phyloP scores from a whole-genome alignment of 208 protist genomes.

The Plasmodiophora brassicae region DNA sequence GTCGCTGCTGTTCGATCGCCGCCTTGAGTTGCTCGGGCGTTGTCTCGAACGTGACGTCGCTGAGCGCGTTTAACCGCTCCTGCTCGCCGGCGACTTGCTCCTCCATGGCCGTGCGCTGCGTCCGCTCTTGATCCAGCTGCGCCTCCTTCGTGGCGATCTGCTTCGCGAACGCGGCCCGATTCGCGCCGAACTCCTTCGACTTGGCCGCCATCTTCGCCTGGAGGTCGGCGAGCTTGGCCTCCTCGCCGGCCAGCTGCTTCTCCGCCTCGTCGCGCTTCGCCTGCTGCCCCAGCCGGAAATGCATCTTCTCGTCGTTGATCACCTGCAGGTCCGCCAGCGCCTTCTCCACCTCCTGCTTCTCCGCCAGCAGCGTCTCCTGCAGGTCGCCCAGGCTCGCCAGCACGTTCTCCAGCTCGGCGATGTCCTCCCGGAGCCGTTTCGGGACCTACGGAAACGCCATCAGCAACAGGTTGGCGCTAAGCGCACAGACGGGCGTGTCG shows the following conservation, averaged over 20 bases:
- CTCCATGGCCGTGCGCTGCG: neutral
- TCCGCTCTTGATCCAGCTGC: neutral
- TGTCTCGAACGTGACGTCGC: neutral
- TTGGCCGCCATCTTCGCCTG: neutral
- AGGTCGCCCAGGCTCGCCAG: neutral
- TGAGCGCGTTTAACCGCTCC: neutral
- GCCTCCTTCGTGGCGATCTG: neutral
- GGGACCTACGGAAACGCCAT: neutral
- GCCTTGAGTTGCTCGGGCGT: neutral
- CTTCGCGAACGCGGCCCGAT: neutral
- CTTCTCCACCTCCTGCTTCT: neutral
- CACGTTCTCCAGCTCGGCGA: neutral
- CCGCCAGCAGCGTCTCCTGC: neutral
- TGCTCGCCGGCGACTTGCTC: neutral
- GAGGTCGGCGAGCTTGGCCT: neutral
- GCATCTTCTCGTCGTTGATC: slow-evolving; percentile 25
- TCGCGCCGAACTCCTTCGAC: neutral
- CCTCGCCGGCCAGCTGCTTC: neutral
- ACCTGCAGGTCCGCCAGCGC: neutral
- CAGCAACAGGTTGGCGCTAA: neutral
- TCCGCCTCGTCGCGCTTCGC: neutral
- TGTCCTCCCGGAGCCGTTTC: neutral
- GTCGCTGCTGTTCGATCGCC: neutral
- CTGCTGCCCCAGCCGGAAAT: neutral
- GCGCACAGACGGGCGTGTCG: no score